A percentile compares a stretch with the other conserved stretches of the same genome.
Conservation (phyloP, 441 rosid genomes). For the Gossypium schwendimanii region DNA sequence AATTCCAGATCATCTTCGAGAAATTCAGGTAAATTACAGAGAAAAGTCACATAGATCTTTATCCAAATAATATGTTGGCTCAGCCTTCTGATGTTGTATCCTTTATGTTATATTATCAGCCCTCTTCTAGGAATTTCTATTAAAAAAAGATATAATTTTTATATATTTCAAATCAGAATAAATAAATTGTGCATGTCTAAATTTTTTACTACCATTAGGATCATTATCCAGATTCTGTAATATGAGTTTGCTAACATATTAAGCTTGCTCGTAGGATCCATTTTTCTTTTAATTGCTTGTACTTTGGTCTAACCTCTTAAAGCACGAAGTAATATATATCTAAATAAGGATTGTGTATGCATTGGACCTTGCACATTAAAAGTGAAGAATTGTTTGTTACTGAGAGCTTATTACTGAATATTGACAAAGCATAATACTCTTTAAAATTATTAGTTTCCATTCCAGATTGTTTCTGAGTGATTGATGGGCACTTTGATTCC, state of each 20-base stretch:
- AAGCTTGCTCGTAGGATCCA: neutral
- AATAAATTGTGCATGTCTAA: neutral
- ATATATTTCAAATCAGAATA: neutral
- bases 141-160: neutral
- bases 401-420: neutral
- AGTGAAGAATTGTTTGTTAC: neutral
- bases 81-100: neutral
- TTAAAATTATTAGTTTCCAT: neutral
- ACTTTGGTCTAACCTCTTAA: neutral
- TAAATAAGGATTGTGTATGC: neutral
- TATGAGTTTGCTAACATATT: neutral
- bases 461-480: neutral
- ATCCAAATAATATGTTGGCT: neutral
- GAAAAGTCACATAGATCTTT: neutral
- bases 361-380: neutral
- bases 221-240: neutral
- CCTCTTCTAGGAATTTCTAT: neutral
- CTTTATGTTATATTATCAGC: neutral
- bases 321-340: neutral
- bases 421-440: neutral
- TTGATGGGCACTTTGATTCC: neutral
- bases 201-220: neutral
- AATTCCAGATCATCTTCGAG: constrained; percentile 74
- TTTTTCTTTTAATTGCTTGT: neutral
- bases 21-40: constrained; percentile 42